phyloP scores from a whole-genome alignment of 2,329 filamentous ascomycete genomes.

The Pyrenochaeta sp. region DNA sequence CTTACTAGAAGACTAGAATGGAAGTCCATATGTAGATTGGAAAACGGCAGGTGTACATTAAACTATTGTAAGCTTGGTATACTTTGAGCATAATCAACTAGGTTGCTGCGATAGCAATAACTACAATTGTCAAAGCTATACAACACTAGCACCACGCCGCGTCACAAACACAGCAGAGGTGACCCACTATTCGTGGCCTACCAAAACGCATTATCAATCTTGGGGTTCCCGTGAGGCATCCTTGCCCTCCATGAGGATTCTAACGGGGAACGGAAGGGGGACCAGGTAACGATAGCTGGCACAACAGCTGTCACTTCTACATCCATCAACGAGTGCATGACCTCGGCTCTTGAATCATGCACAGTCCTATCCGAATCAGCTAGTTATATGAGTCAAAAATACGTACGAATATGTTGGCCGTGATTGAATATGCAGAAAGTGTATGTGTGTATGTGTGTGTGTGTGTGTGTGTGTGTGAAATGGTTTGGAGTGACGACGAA shows the following conservation, averaged over 20 bases:
- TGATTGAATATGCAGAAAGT: too few species aligned
- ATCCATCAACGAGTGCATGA: not conserved
- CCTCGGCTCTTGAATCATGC: not conserved
- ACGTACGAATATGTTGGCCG: too few species aligned
- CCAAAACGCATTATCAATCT: not conserved
- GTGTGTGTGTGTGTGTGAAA: too few species aligned
- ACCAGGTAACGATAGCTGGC: not conserved
- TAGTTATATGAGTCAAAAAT: too few species aligned
- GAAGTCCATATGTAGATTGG: too few species aligned
- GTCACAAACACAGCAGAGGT: too few species aligned
- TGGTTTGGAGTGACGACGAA: not conserved
- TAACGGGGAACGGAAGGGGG: not conserved
- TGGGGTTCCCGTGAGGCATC: not conserved
- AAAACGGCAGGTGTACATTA: not conserved
- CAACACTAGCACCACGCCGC: too few species aligned
- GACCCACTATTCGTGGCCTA: not conserved
- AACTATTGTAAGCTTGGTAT: not conserved
- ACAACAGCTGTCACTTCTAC: slow-evolving; percentile 1
- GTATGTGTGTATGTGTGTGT: too few species aligned
- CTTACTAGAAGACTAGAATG: not conserved
- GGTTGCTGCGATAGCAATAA: too few species aligned
- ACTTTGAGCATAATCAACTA: too few species aligned
- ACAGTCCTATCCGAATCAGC: too few species aligned
- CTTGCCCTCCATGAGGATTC: slow-evolving; percentile 1
- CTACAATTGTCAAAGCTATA: too few species aligned